Evolutionary conservation across 1,284 basidiomycete genomes (phyloP), one percentile per base, ranked within the genome.

Genomic region (Puccinia coronata): DNA sequence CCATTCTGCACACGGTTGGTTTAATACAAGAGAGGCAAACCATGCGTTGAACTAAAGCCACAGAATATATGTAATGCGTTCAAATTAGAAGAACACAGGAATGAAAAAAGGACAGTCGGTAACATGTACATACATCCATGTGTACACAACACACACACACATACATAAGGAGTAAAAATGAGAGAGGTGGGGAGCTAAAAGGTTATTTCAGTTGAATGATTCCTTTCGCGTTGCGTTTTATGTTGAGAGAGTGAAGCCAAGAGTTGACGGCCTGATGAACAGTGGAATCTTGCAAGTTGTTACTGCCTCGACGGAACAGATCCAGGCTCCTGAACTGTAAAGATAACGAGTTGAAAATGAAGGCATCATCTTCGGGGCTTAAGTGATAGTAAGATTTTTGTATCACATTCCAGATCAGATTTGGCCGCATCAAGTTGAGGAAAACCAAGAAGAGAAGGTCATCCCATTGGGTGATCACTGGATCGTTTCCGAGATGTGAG

Each of bases 341-440:
- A 34, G 43, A 53, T 51, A 72, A 72, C 36, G 25, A 55, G 49
- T 72, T n/a, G 49, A 72, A 55, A 25, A 72, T 72, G 34, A 72
- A 72, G 2, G 2, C 23, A n/a, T 72, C 70, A 55, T 72, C 70
- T 51, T 72, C 51, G 8, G 55, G 49, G 49, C 51, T 72, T 34
- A 72, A 12, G 25, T 51, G 51, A 25, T 72, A 72, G 43, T 55
- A 72, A 53, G 70, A 51, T 31, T 53, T 72, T 23, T 55, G 20
- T 16, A 72, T 53, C 1, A 57, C 36, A 23, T 59, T 73, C 71
- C 71, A 73, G 25, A 73, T 57, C 18, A 73, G 18, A 25, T 57
- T 57, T 5, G 23, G 3, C 39, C 71, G 20, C 34, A 73, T 55
- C 31, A 43, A 43, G n/a, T 57, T 41, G 9, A 73, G 25, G 16